Percentiles rank a stretch among this genome's conserved stretches.
These are phyloP conservation scores for Chlorella sp. DNA, from an alignment of 139 green algal species.

Conservation along the genomic window DNA sequence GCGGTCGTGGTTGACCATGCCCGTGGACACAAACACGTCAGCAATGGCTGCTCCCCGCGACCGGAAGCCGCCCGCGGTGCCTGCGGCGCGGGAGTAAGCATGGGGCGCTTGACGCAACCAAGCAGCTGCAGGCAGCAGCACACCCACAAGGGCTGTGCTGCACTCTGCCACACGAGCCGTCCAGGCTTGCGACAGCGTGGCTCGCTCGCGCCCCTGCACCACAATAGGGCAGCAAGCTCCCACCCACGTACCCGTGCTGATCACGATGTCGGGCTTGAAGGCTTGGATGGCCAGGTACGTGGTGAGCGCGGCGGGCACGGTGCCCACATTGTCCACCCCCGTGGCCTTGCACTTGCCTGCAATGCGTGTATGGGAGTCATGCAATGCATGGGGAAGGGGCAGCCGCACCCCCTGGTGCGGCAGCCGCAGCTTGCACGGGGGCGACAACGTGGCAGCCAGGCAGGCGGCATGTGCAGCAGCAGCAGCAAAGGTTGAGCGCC, in stretches of 20 bases:
- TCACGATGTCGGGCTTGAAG: constrained; percentile 91
- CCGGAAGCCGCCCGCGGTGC: constrained; percentile 95
- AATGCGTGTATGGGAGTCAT: too few species aligned
- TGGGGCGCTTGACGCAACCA: neutral
- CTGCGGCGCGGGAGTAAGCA: constrained; percentile 51
- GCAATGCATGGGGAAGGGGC: too few species aligned
- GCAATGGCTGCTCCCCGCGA: constrained; percentile 88
- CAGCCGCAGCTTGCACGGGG: neutral
- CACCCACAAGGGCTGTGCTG: neutral
- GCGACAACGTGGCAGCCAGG: too few species aligned
- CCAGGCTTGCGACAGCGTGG: neutral
- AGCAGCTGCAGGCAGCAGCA: neutral
- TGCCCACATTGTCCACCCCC: constrained; percentile 92
- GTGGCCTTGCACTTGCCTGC: constrained; percentile 65
- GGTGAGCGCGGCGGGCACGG: constrained; percentile 84
- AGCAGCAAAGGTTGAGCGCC: too few species aligned
- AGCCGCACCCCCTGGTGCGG: too few species aligned
- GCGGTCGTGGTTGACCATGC: constrained; percentile 93
- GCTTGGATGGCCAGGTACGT: constrained; percentile 86
- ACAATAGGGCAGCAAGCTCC: neutral
- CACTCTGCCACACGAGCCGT: neutral
- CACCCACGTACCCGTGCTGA: constrained; percentile 64
- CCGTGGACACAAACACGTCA: constrained; percentile 88
- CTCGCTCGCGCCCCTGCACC: too few species aligned
- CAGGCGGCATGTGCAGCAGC: too few species aligned